Conservation (phyloP, 352 stramenopile genomes). For the Phytophthora colocasiae region DNA sequence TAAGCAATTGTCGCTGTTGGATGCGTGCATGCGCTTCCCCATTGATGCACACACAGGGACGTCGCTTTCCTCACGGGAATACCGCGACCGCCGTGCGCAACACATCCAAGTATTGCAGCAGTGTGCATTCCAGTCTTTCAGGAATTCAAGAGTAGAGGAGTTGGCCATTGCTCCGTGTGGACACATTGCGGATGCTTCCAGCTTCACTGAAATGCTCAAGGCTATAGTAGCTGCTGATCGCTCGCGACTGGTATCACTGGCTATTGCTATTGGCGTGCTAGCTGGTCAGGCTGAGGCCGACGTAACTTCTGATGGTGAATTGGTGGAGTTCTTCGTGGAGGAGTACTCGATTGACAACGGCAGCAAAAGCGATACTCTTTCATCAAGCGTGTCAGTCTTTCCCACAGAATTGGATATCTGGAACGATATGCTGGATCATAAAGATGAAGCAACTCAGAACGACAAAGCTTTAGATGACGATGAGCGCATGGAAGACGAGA, state of each 20-base stretch:
- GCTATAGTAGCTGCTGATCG: constrained; percentile 44
- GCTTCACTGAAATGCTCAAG: constrained; percentile 53
- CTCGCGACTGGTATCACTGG: constrained; percentile 42
- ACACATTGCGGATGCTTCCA: constrained; percentile 49
- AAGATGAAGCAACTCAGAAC: neutral
- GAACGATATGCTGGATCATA: constrained; percentile 60
- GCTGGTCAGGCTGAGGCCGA: constrained; percentile 42
- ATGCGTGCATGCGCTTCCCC: constrained; percentile 74
- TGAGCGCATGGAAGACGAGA: constrained; percentile 13
- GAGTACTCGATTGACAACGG: constrained; percentile 48
- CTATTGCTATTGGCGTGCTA: constrained; percentile 59
- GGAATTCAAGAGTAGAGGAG: constrained; percentile 57
- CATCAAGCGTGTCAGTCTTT: constrained; percentile 50
- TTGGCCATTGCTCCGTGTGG: constrained; percentile 67
- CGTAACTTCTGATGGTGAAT: constrained; percentile 37
- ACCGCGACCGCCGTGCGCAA: constrained; percentile 51
- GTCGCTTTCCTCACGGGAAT: constrained; percentile 60
- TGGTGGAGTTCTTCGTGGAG: constrained; percentile 68
- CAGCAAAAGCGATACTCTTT: constrained; percentile 19
- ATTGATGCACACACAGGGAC: constrained; percentile 88
- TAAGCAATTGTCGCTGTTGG: constrained; percentile 73
- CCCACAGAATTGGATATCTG: constrained; percentile 93
- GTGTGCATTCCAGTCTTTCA: constrained; percentile 52
- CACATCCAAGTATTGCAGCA: constrained; percentile 84
- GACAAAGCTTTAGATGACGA: constrained; percentile 11